Base-by-base conservation (phyloP, 1,284 basidiomycete species). In the Mycena sp. region DNA sequence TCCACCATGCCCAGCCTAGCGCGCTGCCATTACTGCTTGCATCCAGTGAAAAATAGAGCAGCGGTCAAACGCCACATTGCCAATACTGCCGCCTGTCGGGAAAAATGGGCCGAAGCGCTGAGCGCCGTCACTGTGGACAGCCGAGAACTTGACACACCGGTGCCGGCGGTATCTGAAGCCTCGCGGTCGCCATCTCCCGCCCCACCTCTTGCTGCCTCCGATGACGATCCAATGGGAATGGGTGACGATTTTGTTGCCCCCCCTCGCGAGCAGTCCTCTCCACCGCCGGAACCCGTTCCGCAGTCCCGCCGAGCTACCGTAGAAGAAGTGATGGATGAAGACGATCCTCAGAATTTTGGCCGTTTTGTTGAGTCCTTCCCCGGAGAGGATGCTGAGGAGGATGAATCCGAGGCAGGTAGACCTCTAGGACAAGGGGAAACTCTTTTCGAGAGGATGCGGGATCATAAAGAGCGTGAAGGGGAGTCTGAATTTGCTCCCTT, bases 301-400 rank as follows among this genome's bases (percentile, higher is more conserved):
- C 35, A 41, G 14, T 40, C 54, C 6, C 55, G 55, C 14, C 55
- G 55, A 26, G 25, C 58, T 1, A 59, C 49, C 7, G 58, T 59
- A 1, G 49, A 59, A 29, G 58, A 59, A 26, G 50, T 59, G 10
- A 23, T 23, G 10, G 58, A 52, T 23, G 45, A 58, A 14, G 41
- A 26, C 23, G 55, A 58, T 21, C 49, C 41, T 9, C 17, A 55
- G 25, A 45, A 55, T 21, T 48, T 57, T 21, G 23, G 4, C 10
- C 55, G 55, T 25, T 46, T 38, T 25, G 23, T 38, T 3, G 43
- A 57, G 44, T 35, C 44, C 16, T 35, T 57, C 26, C 44, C 30
- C n/a, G n/a, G n/a, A n/a, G n/a, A 55, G 30, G 43, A 40, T 25
- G 16, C 19, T 6, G 32, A 38, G 35, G 35, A 40, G 6, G 37